Percentiles rank a stretch among this genome's conserved stretches.
phyloP scores from a whole-genome alignment of 2,329 filamentous ascomycete species.

The Colletotrichum paranaense region DNA sequence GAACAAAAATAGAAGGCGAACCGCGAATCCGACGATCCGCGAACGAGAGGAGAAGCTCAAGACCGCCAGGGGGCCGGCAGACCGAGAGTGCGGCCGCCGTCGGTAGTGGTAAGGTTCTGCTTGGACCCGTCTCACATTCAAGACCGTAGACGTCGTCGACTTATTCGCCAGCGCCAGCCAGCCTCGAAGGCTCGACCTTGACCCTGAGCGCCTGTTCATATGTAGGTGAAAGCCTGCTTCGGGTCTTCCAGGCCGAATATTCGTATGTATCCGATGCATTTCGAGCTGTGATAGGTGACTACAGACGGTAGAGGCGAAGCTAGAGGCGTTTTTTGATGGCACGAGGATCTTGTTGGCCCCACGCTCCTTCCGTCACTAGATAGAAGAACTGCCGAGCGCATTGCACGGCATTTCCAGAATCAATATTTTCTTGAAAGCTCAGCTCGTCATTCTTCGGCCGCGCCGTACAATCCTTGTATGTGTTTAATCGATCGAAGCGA shows the following conservation, averaged over 20 bases:
- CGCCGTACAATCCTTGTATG: not conserved
- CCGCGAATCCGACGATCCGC: not conserved
- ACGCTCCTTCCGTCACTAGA: conserved; percentile 3
- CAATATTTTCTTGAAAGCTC: not conserved
- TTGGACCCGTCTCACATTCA: conserved; percentile 24
- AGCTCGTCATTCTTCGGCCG: not conserved
- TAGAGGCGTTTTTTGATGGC: conserved; percentile 10
- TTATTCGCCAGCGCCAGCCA: not conserved
- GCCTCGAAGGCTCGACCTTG: conserved; percentile 1
- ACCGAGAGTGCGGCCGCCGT: not conserved
- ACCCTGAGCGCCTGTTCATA: not conserved
- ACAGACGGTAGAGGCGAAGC: not conserved
- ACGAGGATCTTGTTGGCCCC: conserved; percentile 1
- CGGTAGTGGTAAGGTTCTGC: conserved; percentile 28
- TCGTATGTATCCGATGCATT: not conserved
- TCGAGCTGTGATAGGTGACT: not conserved
- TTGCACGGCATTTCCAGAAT: conserved; percentile 4
- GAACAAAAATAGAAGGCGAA: conserved; percentile 32
- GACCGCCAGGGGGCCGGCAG: not conserved
- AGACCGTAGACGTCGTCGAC: not conserved
- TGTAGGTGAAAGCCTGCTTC: not conserved
- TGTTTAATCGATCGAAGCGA: not conserved
- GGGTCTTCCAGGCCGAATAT: not conserved
- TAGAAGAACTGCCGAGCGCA: conserved; percentile 16
- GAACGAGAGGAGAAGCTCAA: not conserved